Percentiles rank a stretch among this genome's conserved stretches.
Evolutionary conservation across 257 asterid species (phyloP).

Genomic region (Fraxinus anomala): DNA sequence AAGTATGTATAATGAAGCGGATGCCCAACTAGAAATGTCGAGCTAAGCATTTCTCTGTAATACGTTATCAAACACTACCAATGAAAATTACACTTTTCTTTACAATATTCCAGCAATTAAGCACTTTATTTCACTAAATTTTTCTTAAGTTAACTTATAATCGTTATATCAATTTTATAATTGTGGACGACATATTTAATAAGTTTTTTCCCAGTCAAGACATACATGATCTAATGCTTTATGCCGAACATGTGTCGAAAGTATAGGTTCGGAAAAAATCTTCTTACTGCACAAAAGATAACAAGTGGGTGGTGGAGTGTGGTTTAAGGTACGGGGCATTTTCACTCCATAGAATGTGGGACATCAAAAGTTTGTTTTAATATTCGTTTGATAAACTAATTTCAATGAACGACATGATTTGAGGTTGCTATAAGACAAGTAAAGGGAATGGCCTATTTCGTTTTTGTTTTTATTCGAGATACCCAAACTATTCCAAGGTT

Average conservation of each 20-base stretch:
- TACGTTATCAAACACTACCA: too few relatives aligned
- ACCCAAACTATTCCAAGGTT: neutral
- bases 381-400: neutral
- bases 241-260: neutral
- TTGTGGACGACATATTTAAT: too few relatives aligned
- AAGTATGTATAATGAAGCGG: too few relatives aligned
- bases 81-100: too few relatives aligned
- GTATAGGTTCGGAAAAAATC: neutral
- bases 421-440: neutral
- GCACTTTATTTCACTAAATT: too few relatives aligned
- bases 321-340: neutral
- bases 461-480: neutral
- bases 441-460: neutral
- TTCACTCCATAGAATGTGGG: constrained; percentile 2
- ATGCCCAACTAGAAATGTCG: too few relatives aligned
- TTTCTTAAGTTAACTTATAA: too few relatives aligned
- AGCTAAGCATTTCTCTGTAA: too few relatives aligned
- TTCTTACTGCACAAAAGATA: neutral
- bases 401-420: neutral
- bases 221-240: neutral
- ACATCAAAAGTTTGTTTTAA: neutral
- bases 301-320: neutral
- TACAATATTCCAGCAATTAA: too few relatives aligned
- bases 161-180: too few relatives aligned
- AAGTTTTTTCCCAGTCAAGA: too few relatives aligned